phyloP scores from a whole-genome alignment of 2,329 filamentous ascomycete species.

The Grosmannia penicillata region DNA sequence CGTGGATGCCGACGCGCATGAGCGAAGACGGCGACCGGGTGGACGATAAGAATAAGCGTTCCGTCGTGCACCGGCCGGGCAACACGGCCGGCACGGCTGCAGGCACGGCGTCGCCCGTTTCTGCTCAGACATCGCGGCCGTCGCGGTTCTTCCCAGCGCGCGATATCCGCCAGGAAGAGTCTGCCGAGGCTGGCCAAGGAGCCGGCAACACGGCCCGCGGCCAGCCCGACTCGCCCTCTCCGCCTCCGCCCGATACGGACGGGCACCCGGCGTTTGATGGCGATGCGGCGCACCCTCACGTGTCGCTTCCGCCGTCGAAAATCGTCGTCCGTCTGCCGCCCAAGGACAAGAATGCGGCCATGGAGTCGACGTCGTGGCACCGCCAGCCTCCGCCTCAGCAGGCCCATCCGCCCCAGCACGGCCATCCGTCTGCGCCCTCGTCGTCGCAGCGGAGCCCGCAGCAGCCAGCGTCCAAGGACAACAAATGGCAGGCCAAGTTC shows the following conservation, averaged over 20 bases:
- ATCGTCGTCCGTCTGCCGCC: conserved; percentile 67
- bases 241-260: conserved; percentile 55
- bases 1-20: conserved; percentile 31
- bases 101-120: conserved; percentile 5
- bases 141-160: conserved; percentile 49
- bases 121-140: conserved; percentile 27
- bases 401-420: too few species aligned
- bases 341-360: conserved; percentile 27
- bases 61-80: conserved; percentile 13
- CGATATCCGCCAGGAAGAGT: conserved; percentile 29
- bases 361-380: background rate
- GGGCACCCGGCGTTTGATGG: conserved; percentile 61
- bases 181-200: conserved; percentile 6
- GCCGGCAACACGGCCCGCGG: conserved; percentile 2
- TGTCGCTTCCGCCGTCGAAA: conserved; percentile 53
- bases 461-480: conserved; percentile 5
- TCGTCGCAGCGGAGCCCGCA: background rate
- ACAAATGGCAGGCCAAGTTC: conserved; percentile 60
- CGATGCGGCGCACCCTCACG: conserved; percentile 48
- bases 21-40: conserved; percentile 21
- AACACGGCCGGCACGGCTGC: conserved; percentile 6
- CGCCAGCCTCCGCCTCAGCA: background rate
- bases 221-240: conserved; percentile 45
- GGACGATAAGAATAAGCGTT: conserved; percentile 14
- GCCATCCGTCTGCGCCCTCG: background rate